Evolutionary conservation across 768 basidiomycete genomes (phyloP), one percentile per base, ranked within the genome.

Genomic region (Clavulina sp.): DNA sequence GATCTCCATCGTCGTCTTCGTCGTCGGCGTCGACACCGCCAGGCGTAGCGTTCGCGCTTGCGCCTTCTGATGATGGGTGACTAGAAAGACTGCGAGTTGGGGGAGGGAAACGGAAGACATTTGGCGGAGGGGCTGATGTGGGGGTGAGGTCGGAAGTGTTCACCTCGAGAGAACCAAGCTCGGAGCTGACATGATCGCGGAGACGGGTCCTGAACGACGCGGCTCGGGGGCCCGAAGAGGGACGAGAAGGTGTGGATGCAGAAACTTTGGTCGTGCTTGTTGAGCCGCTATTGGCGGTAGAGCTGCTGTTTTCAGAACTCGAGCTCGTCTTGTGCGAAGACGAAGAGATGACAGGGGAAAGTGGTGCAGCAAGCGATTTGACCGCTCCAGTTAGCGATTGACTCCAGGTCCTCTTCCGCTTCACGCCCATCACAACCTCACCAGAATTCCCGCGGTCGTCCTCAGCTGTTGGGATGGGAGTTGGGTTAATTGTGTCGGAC

Each of bases 1-100:
- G 13, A 1, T 13, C 13, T 46, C 75, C 77, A 43, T 70, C 67
- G 30, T 72, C 70, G 33, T 68, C 66, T 28, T 67, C 67, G 44
- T 78, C 43, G 43, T 26, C 43, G 24, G 13, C 43, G 24, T 28
- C 26, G 16, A 13, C 13, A 28, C 26, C 26, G n/a, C 24, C 24
- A 13, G 16, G 13, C 43, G 43, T 46, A 13, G 26, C 26, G 13
- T 46, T 46, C 43, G 9, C 9, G 13, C 13, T 46, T 28, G 26
- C n/a, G n/a, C n/a, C n/a, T n/a, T n/a, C n/a, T n/a, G n/a, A n/a
- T n/a, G n/a, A n/a, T n/a, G n/a, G n/a, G n/a, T n/a, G n/a, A n/a
- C n/a, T n/a, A n/a, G n/a, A n/a, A n/a, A n/a, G n/a, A n/a, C n/a
- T n/a, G n/a, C n/a, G n/a, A n/a, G n/a, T n/a, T n/a, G n/a, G n/a